These are phyloP conservation scores for Diplodia scrobiculata DNA, from an alignment of 2,329 filamentous ascomycete species.

Conservation along the genomic window DNA sequence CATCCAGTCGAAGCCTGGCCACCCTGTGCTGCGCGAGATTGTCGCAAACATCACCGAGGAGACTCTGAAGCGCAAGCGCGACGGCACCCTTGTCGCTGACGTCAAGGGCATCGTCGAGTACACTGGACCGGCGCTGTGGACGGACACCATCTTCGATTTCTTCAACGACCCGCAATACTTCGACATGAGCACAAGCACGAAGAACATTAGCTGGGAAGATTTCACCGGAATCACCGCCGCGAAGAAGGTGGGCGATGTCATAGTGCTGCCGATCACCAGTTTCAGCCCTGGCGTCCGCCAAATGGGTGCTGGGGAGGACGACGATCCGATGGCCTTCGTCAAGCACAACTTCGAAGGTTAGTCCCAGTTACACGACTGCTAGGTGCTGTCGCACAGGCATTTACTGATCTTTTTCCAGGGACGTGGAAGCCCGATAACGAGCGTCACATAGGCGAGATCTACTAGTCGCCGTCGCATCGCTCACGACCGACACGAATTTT, in stretches of 20 bases:
- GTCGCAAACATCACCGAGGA: conserved; percentile 83
- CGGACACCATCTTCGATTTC: conserved; percentile 86
- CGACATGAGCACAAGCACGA: conserved; percentile 69
- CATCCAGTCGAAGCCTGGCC: conserved; percentile 91
- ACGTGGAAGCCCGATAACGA: conserved; percentile 75
- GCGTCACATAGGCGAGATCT: conserved; percentile 63
- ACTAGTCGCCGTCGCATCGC: neutral
- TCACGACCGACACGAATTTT: conserved; percentile 29
- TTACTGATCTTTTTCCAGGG: conserved; percentile 50
- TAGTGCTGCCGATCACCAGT: conserved; percentile 92
- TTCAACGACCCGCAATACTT: conserved; percentile 92
- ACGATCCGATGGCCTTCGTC: conserved; percentile 96
- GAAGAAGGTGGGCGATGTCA: conserved; percentile 89
- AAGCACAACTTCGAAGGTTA: conserved; percentile 94
- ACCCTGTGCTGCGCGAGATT: conserved; percentile 85
- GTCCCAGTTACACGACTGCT: conserved; percentile 35
- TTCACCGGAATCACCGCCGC: conserved; percentile 84
- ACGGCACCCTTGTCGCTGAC: conserved; percentile 64
- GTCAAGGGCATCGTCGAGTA: conserved; percentile 86
- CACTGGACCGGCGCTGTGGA: conserved; percentile 93
- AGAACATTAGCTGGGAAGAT: conserved; percentile 78
- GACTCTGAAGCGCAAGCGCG: conserved; percentile 71
- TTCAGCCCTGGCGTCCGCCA: conserved; percentile 94
- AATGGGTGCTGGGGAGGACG: conserved; percentile 85
- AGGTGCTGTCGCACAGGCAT: neutral